These are phyloP conservation scores for Geotrichum klebahnii DNA, from an alignment of 1,139 yeast genomes.

Conservation along the genomic window DNA sequence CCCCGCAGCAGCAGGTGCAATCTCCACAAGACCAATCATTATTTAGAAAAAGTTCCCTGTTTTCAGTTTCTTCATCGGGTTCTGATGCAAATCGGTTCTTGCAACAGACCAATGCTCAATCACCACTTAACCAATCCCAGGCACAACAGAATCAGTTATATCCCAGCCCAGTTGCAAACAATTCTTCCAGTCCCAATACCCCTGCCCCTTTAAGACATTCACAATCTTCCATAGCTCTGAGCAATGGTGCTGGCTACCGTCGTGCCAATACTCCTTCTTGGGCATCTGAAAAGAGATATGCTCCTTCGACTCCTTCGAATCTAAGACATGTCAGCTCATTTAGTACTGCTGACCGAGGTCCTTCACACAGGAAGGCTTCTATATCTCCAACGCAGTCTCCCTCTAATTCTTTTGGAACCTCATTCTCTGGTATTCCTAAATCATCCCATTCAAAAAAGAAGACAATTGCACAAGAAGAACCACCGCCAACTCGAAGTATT, in stretches of 20 bases:
- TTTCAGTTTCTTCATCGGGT: constrained; percentile 15
- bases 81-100: constrained; percentile 15
- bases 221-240: constrained; percentile 11
- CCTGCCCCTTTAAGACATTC: constrained; percentile 10
- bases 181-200: constrained; percentile 1
- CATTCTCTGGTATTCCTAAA: constrained; percentile 34
- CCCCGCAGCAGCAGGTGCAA: not conserved
- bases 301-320: constrained; percentile 12
- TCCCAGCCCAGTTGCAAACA: not conserved
- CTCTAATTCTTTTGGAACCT: constrained; percentile 22
- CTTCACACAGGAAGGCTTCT: constrained; percentile 18
- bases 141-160: not conserved
- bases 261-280: constrained; percentile 16
- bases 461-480: constrained; percentile 32
- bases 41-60: constrained; percentile 16
- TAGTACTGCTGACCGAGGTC: constrained; percentile 17
- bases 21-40: constrained; percentile 12
- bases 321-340: constrained; percentile 22
- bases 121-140: not conserved
- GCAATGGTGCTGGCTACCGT: constrained; percentile 9
- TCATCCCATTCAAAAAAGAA: constrained; percentile 29
- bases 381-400: constrained; percentile 22
- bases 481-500: constrained; percentile 39
- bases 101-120: constrained; percentile 5
- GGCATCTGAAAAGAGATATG: constrained; percentile 19